Percentiles rank a stretch among this genome's conserved stretches.
Evolutionary conservation across 768 basidiomycete genomes (phyloP).

Genomic region (Artomyces pyxidatus): DNA sequence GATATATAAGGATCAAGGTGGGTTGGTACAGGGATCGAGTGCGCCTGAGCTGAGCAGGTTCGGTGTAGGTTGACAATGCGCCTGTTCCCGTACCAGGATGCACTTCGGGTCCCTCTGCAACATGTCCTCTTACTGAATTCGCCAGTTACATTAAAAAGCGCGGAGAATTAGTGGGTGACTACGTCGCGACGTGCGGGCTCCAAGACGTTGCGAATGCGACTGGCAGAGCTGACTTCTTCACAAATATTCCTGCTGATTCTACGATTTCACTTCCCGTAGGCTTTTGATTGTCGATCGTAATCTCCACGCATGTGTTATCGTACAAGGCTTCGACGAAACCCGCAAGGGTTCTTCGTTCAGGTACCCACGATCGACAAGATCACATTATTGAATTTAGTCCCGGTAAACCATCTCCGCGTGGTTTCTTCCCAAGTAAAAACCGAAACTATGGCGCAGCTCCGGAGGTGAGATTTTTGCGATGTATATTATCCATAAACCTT

Average conservation of each 20-base stretch:
- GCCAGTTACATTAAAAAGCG: constrained; percentile 23
- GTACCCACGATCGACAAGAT: too few species aligned
- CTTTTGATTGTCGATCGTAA: neutral
- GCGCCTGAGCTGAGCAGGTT: neutral
- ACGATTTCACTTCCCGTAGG: neutral
- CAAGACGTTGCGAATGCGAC: constrained; percentile 17
- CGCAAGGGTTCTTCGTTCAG: too few species aligned
- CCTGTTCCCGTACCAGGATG: constrained; percentile 35
- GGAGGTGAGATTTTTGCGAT: too few species aligned
- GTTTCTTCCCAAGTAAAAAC: too few species aligned
- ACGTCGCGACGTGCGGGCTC: constrained; percentile 30
- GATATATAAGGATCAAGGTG: constrained; percentile 32
- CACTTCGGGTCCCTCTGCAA: constrained; percentile 30
- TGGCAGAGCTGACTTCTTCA: constrained; percentile 17
- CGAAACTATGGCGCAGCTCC: too few species aligned
- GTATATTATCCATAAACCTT: too few species aligned
- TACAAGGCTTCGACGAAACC: too few species aligned
- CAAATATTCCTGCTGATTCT: constrained; percentile 3
- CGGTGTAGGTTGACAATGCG: constrained; percentile 30
- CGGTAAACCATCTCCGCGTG: too few species aligned
- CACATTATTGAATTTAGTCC: too few species aligned
- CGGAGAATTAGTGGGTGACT: constrained; percentile 27
- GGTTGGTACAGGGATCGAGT: constrained; percentile 1
- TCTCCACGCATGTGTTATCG: too few species aligned
- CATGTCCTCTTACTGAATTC: constrained; percentile 31